These are phyloP conservation scores for Bryopsis sp. DNA, from an alignment of 139 green algal species.

Conservation along the genomic window DNA sequence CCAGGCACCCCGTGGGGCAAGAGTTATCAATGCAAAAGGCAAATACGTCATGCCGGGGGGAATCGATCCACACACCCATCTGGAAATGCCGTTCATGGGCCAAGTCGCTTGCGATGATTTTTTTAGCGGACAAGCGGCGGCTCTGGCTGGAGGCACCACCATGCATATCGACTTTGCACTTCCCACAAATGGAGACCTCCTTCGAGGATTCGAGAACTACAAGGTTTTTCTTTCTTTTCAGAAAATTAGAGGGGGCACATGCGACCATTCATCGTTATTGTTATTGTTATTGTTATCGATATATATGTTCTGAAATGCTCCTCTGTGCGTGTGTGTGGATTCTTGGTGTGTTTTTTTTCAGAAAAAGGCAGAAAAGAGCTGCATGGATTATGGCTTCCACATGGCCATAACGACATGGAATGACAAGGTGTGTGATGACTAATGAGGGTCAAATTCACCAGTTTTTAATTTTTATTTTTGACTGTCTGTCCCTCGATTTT, in stretches of 20 bases:
- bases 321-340: neutral
- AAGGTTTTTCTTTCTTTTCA: slow-evolving; percentile 28
- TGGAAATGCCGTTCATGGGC: slow-evolving; percentile 94
- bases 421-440: slow-evolving; percentile 35
- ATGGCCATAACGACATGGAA: slow-evolving; percentile 89
- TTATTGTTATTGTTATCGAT: too few relatives aligned
- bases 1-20: slow-evolving; percentile 23
- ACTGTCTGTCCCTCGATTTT: neutral
- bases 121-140: slow-evolving; percentile 54
- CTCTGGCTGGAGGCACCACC: slow-evolving; percentile 87
- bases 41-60: slow-evolving; percentile 87
- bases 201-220: slow-evolving; percentile 46
- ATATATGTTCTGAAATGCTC: too few relatives aligned
- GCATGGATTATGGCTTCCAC: slow-evolving; percentile 94
- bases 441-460: slow-evolving; percentile 9
- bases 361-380: slow-evolving; percentile 43
- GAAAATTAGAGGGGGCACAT: too few relatives aligned
- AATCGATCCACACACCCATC: slow-evolving; percentile 95
- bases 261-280: too few relatives aligned
- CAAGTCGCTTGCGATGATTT: slow-evolving; percentile 71
- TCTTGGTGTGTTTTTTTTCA: slow-evolving; percentile 19
- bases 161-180: slow-evolving; percentile 97
- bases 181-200: slow-evolving; percentile 65
- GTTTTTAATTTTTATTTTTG: neutral
- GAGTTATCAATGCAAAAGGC: slow-evolving; percentile 66